phyloP scores from a whole-genome alignment of 2,329 filamentous ascomycete species.

The Penicillium sclerotiorum region DNA sequence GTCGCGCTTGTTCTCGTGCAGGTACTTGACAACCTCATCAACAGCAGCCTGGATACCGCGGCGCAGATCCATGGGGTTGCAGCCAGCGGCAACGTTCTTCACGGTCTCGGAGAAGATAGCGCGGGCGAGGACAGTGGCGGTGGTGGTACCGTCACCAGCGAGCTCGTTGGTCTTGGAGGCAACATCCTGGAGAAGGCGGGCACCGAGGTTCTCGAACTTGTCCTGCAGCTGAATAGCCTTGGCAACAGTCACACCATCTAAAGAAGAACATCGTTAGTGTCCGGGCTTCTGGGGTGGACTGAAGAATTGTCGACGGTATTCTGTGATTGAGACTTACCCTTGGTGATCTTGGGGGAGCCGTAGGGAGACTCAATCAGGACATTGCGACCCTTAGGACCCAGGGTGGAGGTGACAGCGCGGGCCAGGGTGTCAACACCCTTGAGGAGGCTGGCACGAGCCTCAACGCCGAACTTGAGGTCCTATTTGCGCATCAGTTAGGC shows the following conservation, averaged over 20 bases:
- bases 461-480: slow-evolving; percentile 98
- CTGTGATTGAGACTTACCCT: slow-evolving; percentile 73
- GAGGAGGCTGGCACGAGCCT: slow-evolving; percentile 84
- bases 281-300: background rate
- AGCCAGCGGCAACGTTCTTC: slow-evolving; percentile 98
- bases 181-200: slow-evolving; percentile 94
- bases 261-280: slow-evolving; percentile 15
- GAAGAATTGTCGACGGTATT: background rate
- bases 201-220: slow-evolving; percentile 99
- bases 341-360: slow-evolving; percentile 98
- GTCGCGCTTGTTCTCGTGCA: slow-evolving; percentile 94
- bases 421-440: slow-evolving; percentile 96
- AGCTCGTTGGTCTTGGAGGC: slow-evolving; percentile 99
- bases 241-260: slow-evolving; percentile 86
- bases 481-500: slow-evolving; percentile 48
- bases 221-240: slow-evolving; percentile 92
- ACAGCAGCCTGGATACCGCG: slow-evolving; percentile 96
- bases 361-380: slow-evolving; percentile 98
- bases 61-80: slow-evolving; percentile 99
- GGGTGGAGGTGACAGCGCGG: slow-evolving; percentile 91
- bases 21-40: slow-evolving; percentile 88
- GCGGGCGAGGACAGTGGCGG: slow-evolving; percentile 92
- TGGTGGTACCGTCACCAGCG: slow-evolving; percentile 97
- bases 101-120: slow-evolving; percentile 99
- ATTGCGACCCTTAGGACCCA: slow-evolving; percentile 97